Percentiles rank a stretch among this genome's conserved stretches.
Evolutionary conservation across 345 rosid genomes (phyloP).

Genomic region (Camelina hispida): DNA sequence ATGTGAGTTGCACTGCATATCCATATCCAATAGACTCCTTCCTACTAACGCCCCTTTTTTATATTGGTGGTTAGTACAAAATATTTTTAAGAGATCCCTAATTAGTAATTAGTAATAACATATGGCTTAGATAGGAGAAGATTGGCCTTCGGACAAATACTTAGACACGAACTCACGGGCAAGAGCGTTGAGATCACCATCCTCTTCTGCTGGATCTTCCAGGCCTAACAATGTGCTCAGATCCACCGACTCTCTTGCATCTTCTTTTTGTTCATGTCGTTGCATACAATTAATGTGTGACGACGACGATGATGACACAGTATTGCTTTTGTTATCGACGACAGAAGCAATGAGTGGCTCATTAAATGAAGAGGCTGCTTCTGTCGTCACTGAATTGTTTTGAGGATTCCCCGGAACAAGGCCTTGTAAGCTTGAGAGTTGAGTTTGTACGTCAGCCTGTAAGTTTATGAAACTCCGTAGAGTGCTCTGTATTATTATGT

Average conservation of each 20-base stretch:
- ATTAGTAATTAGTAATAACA: not conserved
- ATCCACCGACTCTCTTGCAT: constrained; percentile 12
- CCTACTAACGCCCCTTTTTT: not conserved
- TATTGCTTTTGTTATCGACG: constrained; percentile 2
- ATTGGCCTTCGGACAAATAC: constrained; percentile 52
- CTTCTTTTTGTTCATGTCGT: constrained; percentile 31
- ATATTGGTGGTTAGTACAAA: constrained; percentile 23
- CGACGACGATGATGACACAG: constrained; percentile 43
- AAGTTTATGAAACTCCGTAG: too few relatives aligned
- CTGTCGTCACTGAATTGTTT: constrained; percentile 33
- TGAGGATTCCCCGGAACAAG: constrained; percentile 37
- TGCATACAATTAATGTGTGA: constrained; percentile 28
- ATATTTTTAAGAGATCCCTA: not conserved
- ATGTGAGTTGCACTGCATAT: constrained; percentile 8
- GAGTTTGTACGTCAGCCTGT: constrained; percentile 60
- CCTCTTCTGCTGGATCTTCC: constrained; percentile 37
- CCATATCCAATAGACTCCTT: not conserved
- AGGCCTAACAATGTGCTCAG: constrained; percentile 28
- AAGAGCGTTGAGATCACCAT: constrained; percentile 51
- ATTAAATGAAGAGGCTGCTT: constrained; percentile 33
- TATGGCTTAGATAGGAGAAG: constrained; percentile 35
- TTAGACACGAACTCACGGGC: constrained; percentile 57
- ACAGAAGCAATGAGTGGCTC: constrained; percentile 41
- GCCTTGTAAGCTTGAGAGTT: constrained; percentile 56
- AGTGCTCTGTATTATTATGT: too few relatives aligned